Percentiles rank a stretch among this genome's conserved stretches.
phyloP scores from a whole-genome alignment of 2,329 filamentous ascomycete genomes.

The Clonostachys rosea region DNA sequence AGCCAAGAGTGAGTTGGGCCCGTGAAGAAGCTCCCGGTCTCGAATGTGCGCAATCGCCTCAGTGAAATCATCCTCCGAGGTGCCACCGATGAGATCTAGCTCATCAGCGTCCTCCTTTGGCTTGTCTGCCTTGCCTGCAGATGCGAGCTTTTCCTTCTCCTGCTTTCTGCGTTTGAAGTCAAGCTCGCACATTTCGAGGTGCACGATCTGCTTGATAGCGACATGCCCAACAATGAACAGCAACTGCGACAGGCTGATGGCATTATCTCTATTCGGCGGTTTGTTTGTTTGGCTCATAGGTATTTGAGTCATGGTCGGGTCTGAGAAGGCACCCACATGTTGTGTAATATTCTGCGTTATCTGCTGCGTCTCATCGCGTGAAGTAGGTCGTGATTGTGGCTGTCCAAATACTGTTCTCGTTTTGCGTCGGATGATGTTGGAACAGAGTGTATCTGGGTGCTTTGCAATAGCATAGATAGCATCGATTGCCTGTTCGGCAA shows the following conservation, averaged over 20 bases:
- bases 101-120: slow-evolving; percentile 73
- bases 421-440: slow-evolving; percentile 83
- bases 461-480: slow-evolving; percentile 93
- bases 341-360: slow-evolving; percentile 5
- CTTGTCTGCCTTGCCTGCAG: slow-evolving; percentile 42
- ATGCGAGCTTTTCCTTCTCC: slow-evolving; percentile 69
- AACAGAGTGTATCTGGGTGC: slow-evolving; percentile 89
- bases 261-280: slow-evolving; percentile 58
- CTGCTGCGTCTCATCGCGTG: slow-evolving; percentile 24
- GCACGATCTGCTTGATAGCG: slow-evolving; percentile 97
- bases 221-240: slow-evolving; percentile 95
- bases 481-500: slow-evolving; percentile 92
- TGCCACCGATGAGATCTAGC: slow-evolving; percentile 92
- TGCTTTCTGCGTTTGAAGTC: slow-evolving; percentile 97
- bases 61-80: slow-evolving; percentile 89
- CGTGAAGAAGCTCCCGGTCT: slow-evolving; percentile 79
- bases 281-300: slow-evolving; percentile 19
- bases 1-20: slow-evolving; percentile 76
- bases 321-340: slow-evolving; percentile 14
- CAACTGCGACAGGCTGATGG: slow-evolving; percentile 79
- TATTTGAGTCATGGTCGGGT: slow-evolving; percentile 23
- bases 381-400: slow-evolving; percentile 27
- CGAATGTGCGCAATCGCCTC: slow-evolving; percentile 81
- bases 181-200: slow-evolving; percentile 92
- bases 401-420: slow-evolving; percentile 72